Evolutionary conservation across 805 yeast genomes (phyloP).

Genomic region (Kurtzmaniella fragi): DNA sequence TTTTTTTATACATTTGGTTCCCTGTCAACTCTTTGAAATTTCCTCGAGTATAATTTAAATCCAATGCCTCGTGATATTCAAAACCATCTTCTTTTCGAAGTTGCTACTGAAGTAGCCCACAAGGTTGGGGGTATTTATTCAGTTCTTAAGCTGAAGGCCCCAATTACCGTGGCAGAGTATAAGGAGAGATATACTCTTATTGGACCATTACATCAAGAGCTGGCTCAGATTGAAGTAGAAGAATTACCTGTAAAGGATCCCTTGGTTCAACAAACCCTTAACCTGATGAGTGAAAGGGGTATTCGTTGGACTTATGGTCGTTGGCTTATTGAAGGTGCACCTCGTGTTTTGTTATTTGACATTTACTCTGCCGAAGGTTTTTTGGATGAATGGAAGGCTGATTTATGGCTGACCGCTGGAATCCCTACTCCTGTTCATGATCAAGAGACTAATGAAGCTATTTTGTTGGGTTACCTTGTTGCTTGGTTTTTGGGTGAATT

Average conservation of each 20-base stretch:
- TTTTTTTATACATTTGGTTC: background rate
- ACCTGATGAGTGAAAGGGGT: conserved; percentile 79
- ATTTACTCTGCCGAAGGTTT: conserved; percentile 63
- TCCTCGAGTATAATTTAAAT: background rate
- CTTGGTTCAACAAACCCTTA: conserved; percentile 55
- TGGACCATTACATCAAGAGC: conserved; percentile 77
- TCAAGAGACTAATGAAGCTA: conserved; percentile 85
- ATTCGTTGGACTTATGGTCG: conserved; percentile 82
- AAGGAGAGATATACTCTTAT: conserved; percentile 78
- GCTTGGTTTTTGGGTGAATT: conserved; percentile 98
- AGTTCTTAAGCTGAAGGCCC: conserved; percentile 93
- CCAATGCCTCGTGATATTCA: conserved; percentile 77
- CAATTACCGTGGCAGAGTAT: conserved; percentile 92
- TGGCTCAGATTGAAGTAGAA: conserved; percentile 80
- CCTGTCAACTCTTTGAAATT: no score
- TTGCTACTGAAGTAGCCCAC: conserved; percentile 97
- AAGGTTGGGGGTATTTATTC: conserved; percentile 97
- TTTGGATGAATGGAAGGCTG: conserved; percentile 91
- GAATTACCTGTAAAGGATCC: conserved; percentile 57
- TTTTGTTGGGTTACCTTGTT: conserved; percentile 84
- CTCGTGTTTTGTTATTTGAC: conserved; percentile 86
- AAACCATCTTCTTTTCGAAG: conserved; percentile 84
- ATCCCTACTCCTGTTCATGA: conserved; percentile 93
- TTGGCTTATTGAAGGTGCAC: conserved; percentile 98
- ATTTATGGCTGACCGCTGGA: conserved; percentile 85